phyloP scores from a whole-genome alignment of 2,329 filamentous ascomycete genomes.

The Colletotrichum graminicola region DNA sequence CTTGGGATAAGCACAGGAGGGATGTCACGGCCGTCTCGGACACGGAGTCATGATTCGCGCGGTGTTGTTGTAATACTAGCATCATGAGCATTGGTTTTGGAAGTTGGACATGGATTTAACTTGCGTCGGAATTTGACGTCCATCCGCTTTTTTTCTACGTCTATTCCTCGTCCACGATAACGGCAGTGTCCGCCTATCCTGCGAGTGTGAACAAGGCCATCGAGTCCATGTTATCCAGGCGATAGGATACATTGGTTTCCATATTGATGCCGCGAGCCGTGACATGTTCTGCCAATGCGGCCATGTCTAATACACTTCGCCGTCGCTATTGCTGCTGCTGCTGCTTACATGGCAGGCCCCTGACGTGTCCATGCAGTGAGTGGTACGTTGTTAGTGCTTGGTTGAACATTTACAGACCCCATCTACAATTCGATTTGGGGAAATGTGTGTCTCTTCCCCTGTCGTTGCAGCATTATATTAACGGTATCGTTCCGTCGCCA shows the following conservation, averaged over 20 bases:
- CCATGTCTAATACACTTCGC: too few species aligned
- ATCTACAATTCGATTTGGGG: neutral
- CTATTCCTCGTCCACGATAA: slow-evolving; percentile 61
- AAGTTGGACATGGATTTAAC: neutral
- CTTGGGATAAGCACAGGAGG: slow-evolving; percentile 39
- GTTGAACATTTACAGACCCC: neutral
- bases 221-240: slow-evolving; percentile 63
- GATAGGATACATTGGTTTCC: slow-evolving; percentile 64
- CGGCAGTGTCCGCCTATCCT: slow-evolving; percentile 68
- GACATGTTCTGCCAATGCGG: slow-evolving; percentile 59
- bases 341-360: neutral
- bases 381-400: neutral
- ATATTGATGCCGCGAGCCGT: slow-evolving; percentile 61
- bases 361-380: too few species aligned
- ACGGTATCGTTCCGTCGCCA: neutral
- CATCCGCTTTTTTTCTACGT: slow-evolving; percentile 32
- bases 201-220: slow-evolving; percentile 63
- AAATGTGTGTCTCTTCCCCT: neutral
- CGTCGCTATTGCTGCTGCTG: too few species aligned
- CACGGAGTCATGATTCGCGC: slow-evolving; percentile 6
- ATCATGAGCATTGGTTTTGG: neutral
- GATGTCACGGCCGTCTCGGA: slow-evolving; percentile 31
- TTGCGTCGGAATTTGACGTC: neutral
- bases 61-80: neutral
- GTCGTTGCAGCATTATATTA: neutral